phyloP scores from a whole-genome alignment of 257 asterid genomes.

The Solanum bulbocastanum region DNA sequence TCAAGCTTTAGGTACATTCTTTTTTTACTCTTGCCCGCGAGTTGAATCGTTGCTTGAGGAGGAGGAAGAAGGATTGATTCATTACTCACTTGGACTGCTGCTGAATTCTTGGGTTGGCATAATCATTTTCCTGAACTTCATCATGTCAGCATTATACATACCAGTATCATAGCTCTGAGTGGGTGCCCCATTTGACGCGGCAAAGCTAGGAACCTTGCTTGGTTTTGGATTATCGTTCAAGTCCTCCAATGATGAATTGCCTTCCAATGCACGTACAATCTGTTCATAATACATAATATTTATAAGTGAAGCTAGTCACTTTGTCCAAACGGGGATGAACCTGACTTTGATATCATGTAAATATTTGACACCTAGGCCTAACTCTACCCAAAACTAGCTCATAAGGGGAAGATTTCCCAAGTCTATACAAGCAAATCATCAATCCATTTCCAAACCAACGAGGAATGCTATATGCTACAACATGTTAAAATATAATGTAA shows the following conservation, averaged over 20 bases:
- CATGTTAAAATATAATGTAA: not conserved
- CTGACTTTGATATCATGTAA: not conserved
- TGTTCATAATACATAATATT: not conserved
- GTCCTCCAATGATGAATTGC: conserved; percentile 71
- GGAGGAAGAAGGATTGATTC: not conserved
- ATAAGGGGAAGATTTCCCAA: no score
- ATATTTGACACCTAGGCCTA: no score
- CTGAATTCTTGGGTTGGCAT: conserved; percentile 42
- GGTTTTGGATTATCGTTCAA: conserved; percentile 41
- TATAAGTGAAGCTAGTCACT: not conserved
- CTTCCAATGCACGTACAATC: conserved; percentile 73
- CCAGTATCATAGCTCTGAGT: conserved; percentile 42
- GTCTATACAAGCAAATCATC: not conserved
- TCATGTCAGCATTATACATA: conserved; percentile 88
- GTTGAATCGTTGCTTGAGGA: not conserved
- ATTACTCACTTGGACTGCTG: conserved; percentile 17
- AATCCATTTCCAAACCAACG: no score
- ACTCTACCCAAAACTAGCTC: no score
- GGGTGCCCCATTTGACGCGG: not conserved
- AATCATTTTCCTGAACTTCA: conserved; percentile 73
- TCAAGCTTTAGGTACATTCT: not conserved
- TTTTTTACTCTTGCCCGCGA: not conserved
- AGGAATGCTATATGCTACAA: not conserved
- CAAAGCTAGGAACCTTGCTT: conserved; percentile 17
- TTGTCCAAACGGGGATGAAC: not conserved